Conservation (phyloP, 345 rosid species). For the Lumnitzera racemosa region DNA sequence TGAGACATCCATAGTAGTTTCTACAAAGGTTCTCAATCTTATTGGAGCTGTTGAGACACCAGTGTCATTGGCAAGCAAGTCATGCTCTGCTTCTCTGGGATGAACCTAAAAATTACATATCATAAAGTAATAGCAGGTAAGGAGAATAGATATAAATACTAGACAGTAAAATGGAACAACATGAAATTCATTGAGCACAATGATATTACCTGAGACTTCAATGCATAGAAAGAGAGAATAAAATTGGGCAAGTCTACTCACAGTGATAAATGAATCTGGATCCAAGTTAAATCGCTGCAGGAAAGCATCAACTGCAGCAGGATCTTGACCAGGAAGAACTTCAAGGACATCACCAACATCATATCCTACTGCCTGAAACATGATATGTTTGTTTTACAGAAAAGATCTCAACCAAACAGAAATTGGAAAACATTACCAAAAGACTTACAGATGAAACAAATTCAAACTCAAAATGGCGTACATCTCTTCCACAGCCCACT, state of each 20-base stretch:
- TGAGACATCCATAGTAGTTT: constrained; percentile 90
- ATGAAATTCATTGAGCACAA: background rate
- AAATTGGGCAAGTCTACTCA: constrained; percentile 19
- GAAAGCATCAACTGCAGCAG: constrained; percentile 63
- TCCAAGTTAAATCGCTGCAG: constrained; percentile 63
- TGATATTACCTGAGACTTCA: background rate
- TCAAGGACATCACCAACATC: constrained; percentile 88
- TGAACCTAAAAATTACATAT: constrained; percentile 42
- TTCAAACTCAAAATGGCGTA: constrained; percentile 86
- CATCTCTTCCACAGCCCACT: constrained; percentile 62
- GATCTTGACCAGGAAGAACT: constrained; percentile 70
- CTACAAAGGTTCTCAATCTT: constrained; percentile 62
- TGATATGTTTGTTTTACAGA: constrained; percentile 4
- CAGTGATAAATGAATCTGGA: constrained; percentile 69
- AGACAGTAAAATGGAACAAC: no score
- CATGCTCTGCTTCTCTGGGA: constrained; percentile 35
- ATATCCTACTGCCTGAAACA: constrained; percentile 43
- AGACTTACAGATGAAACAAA: constrained; percentile 59
- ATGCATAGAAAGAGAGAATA: background rate
- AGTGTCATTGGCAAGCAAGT: constrained; percentile 10
- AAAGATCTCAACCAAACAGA: background rate
- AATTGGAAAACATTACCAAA: constrained; percentile 4
- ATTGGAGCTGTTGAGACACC: constrained; percentile 33
- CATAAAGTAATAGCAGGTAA: constrained; percentile 2
- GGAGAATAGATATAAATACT: background rate